Conservation (phyloP, 768 basidiomycete species). For the Fibroporia radiculosa region DNA sequence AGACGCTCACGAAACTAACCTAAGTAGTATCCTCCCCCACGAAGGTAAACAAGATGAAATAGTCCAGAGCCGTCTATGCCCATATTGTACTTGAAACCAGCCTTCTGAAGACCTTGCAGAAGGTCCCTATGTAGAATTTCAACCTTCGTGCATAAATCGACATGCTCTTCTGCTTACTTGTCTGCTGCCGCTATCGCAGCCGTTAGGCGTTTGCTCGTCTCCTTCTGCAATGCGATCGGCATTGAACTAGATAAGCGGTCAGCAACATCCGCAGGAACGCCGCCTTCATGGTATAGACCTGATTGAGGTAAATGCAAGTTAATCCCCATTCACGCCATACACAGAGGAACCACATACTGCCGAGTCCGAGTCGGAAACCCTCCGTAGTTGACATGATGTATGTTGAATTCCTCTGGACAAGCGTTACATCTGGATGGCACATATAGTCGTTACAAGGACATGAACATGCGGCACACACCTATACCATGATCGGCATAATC, state of each 20-base stretch:
- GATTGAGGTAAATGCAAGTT: too few relatives aligned
- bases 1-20: conserved; percentile 29
- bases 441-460: not conserved
- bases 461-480: conserved; percentile 23
- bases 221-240: conserved; percentile 30
- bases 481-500: conserved; percentile 39
- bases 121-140: too few relatives aligned
- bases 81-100: conserved; percentile 47
- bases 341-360: conserved; percentile 15
- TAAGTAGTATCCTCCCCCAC: conserved; percentile 61
- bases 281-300: conserved; percentile 43
- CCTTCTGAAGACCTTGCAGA: conserved; percentile 46
- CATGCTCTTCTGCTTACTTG: too few relatives aligned
- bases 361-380: conserved; percentile 26
- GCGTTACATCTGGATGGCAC: conserved; percentile 38
- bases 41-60: conserved; percentile 36
- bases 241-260: conserved; percentile 46
- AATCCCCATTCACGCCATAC: too few relatives aligned
- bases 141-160: too few relatives aligned
- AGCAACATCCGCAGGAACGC: conserved; percentile 41
- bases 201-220: conserved; percentile 22
- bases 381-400: conserved; percentile 37
- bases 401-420: conserved; percentile 48
- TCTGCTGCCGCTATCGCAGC: conserved; percentile 25
- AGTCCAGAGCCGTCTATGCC: conserved; percentile 49